Base-by-base conservation (phyloP, 179 eudicot genomes). In the Spergularia azorica region DNA sequence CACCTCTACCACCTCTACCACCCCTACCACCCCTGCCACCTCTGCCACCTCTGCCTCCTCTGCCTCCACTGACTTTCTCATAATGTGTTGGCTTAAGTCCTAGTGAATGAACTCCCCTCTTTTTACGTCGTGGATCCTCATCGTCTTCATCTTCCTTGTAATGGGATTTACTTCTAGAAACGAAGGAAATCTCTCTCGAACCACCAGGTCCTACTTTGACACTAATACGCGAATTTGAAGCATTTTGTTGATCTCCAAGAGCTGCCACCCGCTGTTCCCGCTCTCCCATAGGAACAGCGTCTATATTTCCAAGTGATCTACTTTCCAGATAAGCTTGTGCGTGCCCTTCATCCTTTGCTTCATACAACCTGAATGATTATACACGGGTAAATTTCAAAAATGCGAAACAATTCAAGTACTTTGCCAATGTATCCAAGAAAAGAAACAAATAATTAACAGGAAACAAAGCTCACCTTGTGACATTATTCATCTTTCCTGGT, bases 261-360 rank as follows among this genome's bases (percentile, higher is more conserved):
- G 89, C 85, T 0, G 90, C 95, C 59, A 84, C n/a, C n/a, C n/a
- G n/a, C n/a, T n/a, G n/a, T n/a, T n/a, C 87, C 72, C 99, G 84
- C 82, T 93, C 95, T 32, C 93, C 97, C 79, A 95, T 55, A 6
- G 99, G 84, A 64, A 93, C 92, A 66, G 97, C 79, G 4, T 91
- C 97, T 83, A 89, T 97, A 26, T 89, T 88, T 21, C 95, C 90
- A 62, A 93, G 91, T 11, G 97, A 95, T 9, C 38, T 60, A 4
- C 76, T 65, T 51, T 89, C 90, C 59, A 70, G 80, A 88, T 86
- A 95, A 12, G 97, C 97, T 75, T 95, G 93, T 59, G 99, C 99
- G 21, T 95, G 99, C 51, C 95, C 83, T 64, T 89, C 96, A 57
- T 95, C 97, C 89, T 95, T 95, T 21, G 88, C 97, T 88, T 90